Evolutionary conservation across 805 yeast genomes (phyloP), one percentile per base, ranked within the genome.

Genomic region (Kluyveromyces starmeri): DNA sequence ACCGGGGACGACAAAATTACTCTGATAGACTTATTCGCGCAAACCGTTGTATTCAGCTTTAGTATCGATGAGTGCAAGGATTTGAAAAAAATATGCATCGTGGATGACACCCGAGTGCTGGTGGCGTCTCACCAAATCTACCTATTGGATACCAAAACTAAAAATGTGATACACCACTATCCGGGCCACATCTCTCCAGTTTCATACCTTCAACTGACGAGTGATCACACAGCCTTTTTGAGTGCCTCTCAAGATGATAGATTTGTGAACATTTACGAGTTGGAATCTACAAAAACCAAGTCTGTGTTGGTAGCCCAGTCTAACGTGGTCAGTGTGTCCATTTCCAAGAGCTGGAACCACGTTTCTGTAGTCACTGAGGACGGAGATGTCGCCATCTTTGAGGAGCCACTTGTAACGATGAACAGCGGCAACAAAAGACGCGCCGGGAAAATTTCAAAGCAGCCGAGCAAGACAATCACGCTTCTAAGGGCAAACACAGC

Each of bases 181-280:
- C 85, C 94, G 2, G 94, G 89, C 18, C 94, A 84, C 51, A 73
- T 83, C 20, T 70, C 82, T 13, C 78, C 85, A 4, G 69, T 84
- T 26, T 57, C 73, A 9, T 57, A 78, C 8, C 37, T 68, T 23
- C 59, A 68, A 5, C 20, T 55, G 22, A 40, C 48, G 7, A 28
- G 55, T 15, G 59, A 70, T 30, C 20, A 13, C 6, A 19, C 26
- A 4, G 62, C 60, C 29, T 74, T 85, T 46, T 55, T 83, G 27
- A 78, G 92, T 1, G 70, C 80, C 34, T 94, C 96, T 2, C 64
- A 64, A 22, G 78, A 78, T 40, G 97, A 88, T 55, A 70, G 96
- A 45, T 85, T 83, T 54, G 68, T 86, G 44, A 84, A 84, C 53
- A 62, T 82, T 23, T 78, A 80, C 50, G 58, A 64, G 20, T 58